Evolutionary conservation across 305 asterid genomes (phyloP), one percentile per base, ranked within the genome.

Genomic region (Ilex paraguariensis): DNA sequence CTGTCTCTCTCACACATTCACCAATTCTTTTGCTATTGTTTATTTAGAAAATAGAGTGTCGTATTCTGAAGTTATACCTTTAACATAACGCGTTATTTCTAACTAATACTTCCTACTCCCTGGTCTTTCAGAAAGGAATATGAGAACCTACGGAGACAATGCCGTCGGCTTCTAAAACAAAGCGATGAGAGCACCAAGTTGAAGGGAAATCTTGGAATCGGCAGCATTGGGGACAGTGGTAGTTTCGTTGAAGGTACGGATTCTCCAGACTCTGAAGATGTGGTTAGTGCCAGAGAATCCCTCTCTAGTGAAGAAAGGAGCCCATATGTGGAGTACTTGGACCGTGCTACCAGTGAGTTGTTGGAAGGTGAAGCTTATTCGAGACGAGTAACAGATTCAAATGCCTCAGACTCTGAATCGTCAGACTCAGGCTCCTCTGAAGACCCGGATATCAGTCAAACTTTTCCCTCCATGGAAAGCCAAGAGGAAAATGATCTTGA

Each of bases 381-480:
- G 4, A 79, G 77, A 63, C 78, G 81, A 74, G 71, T 80, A 58
- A 69, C 67, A 9, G 82, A 77, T 76, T 66, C 78, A 58, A 75
- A 54, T 52, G 69, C 78, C 48, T 76, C 82, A 7, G 93, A 84
- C 44, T 71, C 92, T 0, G 93, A 89, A 31, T 89, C 91, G 39
- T 82, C 88, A 0, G 85, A 86, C 61, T 86, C 96, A 0, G 87
- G 83, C 73, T 88, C 94, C 77, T 87, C 96, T 13, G 92, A 81
- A 39, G 89, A 85, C 59, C 91, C 85, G 48, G 95, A 82, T 61
- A 64, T 64, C 31, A 87, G 89, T 63, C 88, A 81, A 66, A 77
- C 90, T 57, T 84, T 86, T 13, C 84, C 85, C 73, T 70, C 82
- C n/a, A 63, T 80, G 14, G 96, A 83, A 75, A 72, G 62, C 74